These are phyloP conservation scores for Kwoniella pini DNA, from an alignment of 768 basidiomycete genomes.

Conservation along the genomic window DNA sequence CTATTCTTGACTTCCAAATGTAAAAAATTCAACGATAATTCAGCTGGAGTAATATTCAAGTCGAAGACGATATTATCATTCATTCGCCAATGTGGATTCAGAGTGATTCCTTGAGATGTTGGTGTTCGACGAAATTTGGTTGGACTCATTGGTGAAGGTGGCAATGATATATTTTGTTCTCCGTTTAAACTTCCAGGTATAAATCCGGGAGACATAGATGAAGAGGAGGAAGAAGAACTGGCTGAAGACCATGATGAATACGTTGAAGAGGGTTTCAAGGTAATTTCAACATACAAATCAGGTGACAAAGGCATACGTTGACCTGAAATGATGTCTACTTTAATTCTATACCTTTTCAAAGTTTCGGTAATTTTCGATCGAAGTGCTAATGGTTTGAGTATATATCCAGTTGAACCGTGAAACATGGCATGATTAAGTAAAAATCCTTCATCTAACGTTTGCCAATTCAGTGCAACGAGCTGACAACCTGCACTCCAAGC, in stretches of 20 bases:
- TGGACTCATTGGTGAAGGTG: neutral
- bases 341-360: conserved; percentile 58
- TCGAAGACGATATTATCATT: conserved; percentile 67
- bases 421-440: conserved; percentile 97
- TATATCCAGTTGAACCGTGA: conserved; percentile 84
- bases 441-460: conserved; percentile 87
- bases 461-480: conserved; percentile 94
- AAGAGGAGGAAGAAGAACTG: conserved; percentile 7
- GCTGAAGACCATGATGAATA: conserved; percentile 4
- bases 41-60: conserved; percentile 60
- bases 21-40: conserved; percentile 82
- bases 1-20: conserved; percentile 69
- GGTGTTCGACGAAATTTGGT: conserved; percentile 58
- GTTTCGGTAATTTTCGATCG: conserved; percentile 65
- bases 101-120: conserved; percentile 79
- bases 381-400: conserved; percentile 81
- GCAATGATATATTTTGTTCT: no score
- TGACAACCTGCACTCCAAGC: conserved; percentile 90
- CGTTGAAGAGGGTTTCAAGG: conserved; percentile 55
- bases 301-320: conserved; percentile 81
- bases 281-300: conserved; percentile 73
- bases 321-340: conserved; percentile 70
- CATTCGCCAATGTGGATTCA: conserved; percentile 78
- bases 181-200: no score
- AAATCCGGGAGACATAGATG: neutral